A percentile compares a stretch with the other conserved stretches of the same genome.
Conservation (phyloP, 345 rosid genomes). For the Melaleuca quinquenervia region DNA sequence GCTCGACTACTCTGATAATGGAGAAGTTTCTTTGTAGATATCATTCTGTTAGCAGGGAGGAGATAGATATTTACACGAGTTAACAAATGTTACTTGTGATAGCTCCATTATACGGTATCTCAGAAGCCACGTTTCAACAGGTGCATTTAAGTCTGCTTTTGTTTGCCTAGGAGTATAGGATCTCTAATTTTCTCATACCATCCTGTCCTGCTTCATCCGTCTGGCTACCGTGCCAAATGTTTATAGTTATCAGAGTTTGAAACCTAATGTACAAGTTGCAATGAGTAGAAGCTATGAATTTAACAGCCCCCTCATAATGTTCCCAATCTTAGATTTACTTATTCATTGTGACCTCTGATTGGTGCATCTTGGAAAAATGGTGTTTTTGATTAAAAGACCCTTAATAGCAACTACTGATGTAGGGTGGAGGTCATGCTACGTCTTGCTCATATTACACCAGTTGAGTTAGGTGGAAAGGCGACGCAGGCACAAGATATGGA, state of each 20-base stretch:
- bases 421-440: conserved; percentile 77
- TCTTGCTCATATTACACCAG: conserved; percentile 83
- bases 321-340: not conserved
- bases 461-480: conserved; percentile 91
- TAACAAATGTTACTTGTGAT: not conserved
- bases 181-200: not conserved
- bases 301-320: not conserved
- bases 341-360: not conserved
- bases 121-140: not conserved
- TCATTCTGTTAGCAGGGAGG: not conserved
- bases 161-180: not conserved
- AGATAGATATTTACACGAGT: not conserved
- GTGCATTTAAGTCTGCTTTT: not conserved
- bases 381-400: not conserved
- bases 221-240: not conserved
- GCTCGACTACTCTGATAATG: not conserved
- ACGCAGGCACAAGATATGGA: conserved; percentile 84
- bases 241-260: not conserved
- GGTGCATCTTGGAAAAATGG: not conserved
- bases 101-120: not conserved
- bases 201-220: not conserved
- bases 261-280: not conserved
- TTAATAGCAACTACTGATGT: conserved; percentile 11
- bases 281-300: not conserved
- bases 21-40: not conserved